Evolutionary conservation across 352 stramenopile genomes (phyloP).

Genomic region (Peronospora farinosa): DNA sequence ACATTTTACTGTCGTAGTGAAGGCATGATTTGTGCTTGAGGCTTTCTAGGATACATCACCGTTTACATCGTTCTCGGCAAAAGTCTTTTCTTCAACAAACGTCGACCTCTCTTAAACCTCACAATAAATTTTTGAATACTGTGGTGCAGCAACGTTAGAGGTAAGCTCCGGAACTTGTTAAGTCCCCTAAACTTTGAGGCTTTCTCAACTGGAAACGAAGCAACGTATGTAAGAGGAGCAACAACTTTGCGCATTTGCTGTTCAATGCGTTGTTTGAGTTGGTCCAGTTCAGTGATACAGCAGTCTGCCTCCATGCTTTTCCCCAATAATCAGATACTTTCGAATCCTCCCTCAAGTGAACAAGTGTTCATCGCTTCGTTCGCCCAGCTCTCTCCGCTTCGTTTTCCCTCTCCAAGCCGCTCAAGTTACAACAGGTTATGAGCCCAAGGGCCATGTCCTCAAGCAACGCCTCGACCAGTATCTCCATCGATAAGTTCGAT

Average conservation of each 20-base stretch:
- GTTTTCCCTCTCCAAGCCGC: too few relatives aligned
- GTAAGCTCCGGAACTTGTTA: constrained; percentile 9
- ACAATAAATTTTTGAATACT: constrained; percentile 16
- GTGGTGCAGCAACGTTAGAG: constrained; percentile 8
- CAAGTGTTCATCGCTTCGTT: too few relatives aligned
- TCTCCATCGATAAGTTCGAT: too few relatives aligned
- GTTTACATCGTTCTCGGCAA: constrained; percentile 2
- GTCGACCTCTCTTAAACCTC: constrained; percentile 6
- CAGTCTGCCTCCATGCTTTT: constrained; percentile 41
- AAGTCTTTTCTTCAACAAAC: constrained; percentile 7
- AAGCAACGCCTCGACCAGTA: too few relatives aligned
- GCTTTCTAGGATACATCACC: constrained; percentile 4
- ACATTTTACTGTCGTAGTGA: constrained; percentile 29
- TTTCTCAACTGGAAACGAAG: constrained; percentile 18
- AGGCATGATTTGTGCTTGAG: constrained; percentile 4
- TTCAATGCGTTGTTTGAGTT: constrained; percentile 31
- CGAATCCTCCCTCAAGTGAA: too few relatives aligned
- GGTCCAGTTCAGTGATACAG: constrained; percentile 31
- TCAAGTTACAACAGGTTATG: constrained; percentile 44
- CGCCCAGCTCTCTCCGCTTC: too few relatives aligned
- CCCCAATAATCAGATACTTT: too few relatives aligned
- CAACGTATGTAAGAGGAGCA: constrained; percentile 33
- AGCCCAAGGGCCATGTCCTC: not conserved
- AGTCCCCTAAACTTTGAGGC: constrained; percentile 11
- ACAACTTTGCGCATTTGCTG: constrained; percentile 48